phyloP scores from a whole-genome alignment of 2,329 filamentous ascomycete genomes.

The Exophiala oligosperma region DNA sequence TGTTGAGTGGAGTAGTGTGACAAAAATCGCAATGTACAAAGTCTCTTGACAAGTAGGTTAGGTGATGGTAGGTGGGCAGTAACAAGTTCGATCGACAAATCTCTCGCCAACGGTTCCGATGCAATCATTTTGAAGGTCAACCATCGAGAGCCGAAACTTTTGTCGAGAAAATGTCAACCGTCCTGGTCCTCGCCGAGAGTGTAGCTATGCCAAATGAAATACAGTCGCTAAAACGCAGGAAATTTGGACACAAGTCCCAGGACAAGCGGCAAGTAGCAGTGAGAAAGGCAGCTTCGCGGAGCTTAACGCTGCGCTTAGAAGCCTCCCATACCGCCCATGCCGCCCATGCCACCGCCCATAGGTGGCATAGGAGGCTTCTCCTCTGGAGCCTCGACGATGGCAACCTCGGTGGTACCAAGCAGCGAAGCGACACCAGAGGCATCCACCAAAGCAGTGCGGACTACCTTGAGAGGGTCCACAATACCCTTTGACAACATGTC shows the following conservation, averaged over 20 bases:
- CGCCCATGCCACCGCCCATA: slow-evolving; percentile 60
- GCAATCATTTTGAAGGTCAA: too few species aligned
- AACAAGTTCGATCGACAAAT: too few species aligned
- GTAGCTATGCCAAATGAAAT: slow-evolving; percentile 11
- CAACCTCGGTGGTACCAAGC: slow-evolving; percentile 95
- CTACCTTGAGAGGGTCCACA: slow-evolving; percentile 98
- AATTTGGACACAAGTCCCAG: slow-evolving; percentile 11
- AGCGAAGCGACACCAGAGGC: slow-evolving; percentile 95
- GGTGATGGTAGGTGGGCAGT: not conserved
- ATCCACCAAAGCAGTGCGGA: slow-evolving; percentile 91
- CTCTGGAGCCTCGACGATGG: slow-evolving; percentile 93
- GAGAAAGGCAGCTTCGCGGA: not conserved
- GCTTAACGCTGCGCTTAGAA: slow-evolving; percentile 14
- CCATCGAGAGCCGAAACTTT: too few species aligned
- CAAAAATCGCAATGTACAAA: slow-evolving; percentile 14
- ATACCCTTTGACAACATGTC: slow-evolving; percentile 98
- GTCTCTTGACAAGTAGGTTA: not conserved
- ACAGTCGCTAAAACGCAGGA: slow-evolving; percentile 25
- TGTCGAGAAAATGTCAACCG: not conserved
- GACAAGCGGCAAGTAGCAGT: not conserved
- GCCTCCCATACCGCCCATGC: slow-evolving; percentile 26
- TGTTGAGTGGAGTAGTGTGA: slow-evolving; percentile 24
- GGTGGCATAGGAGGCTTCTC: slow-evolving; percentile 71
- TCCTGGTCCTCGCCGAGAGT: not conserved
- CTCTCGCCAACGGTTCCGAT: too few species aligned